These are phyloP conservation scores for Talaromyces sp. DNA, from an alignment of 2,329 filamentous ascomycete genomes.

Conservation along the genomic window DNA sequence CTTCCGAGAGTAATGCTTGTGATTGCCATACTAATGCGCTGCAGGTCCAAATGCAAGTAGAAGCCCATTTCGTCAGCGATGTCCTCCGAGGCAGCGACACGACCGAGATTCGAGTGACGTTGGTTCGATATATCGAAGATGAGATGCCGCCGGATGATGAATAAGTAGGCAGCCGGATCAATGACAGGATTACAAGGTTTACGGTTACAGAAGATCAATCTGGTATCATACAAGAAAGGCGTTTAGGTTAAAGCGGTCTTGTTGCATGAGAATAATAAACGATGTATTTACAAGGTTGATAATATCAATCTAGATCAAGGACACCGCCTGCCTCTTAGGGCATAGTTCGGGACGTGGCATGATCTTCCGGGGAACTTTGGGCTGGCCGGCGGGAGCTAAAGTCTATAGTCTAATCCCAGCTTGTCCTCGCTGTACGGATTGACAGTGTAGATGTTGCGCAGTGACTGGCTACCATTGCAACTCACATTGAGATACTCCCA, in stretches of 20 bases:
- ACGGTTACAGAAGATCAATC: neutral
- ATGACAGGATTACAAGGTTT: neutral
- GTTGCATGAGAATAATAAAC: neutral
- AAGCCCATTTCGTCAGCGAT: conserved; percentile 94
- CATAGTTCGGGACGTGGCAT: neutral
- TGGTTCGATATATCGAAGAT: conserved; percentile 94
- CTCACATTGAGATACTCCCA: no score
- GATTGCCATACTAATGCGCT: neutral
- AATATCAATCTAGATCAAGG: neutral
- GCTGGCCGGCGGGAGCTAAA: conserved; percentile 12
- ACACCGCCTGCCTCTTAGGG: neutral
- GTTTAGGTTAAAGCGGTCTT: neutral
- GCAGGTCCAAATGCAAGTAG: conserved; percentile 91
- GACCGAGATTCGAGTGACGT: conserved; percentile 91
- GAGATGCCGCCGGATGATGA: conserved; percentile 97
- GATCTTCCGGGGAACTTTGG: conserved; percentile 15
- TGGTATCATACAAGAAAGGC: neutral
- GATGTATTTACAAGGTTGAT: neutral
- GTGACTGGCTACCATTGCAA: neutral
- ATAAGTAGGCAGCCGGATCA: conserved; percentile 43
- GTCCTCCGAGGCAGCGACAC: conserved; percentile 89
- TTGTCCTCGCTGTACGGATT: neutral
- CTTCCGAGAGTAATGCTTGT: neutral
- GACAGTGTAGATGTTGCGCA: neutral
- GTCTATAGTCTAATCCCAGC: neutral